Evolutionary conservation across 768 basidiomycete genomes (phyloP).

Genomic region (Suillus paluster): DNA sequence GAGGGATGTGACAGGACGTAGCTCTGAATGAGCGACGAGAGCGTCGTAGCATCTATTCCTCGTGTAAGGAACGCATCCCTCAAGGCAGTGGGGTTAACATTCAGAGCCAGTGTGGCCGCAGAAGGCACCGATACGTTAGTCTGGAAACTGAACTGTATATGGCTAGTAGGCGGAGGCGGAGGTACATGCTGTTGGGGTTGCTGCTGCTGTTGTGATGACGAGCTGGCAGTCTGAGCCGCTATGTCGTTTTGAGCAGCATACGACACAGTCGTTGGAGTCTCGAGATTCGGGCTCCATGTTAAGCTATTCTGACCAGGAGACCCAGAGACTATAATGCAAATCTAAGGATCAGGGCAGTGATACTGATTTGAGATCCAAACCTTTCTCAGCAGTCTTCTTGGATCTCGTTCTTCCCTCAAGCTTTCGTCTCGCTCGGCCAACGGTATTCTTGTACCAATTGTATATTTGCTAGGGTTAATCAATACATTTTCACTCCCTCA

Average conservation of each 20-base stretch:
- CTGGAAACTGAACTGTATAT: slow-evolving; percentile 51
- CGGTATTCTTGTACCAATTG: slow-evolving; percentile 70
- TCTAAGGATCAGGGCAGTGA: slow-evolving; percentile 8
- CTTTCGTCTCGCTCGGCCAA: slow-evolving; percentile 62
- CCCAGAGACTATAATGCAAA: slow-evolving; percentile 17
- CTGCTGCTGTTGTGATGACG: slow-evolving; percentile 34
- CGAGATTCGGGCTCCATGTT: slow-evolving; percentile 43
- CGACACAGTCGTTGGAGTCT: slow-evolving; percentile 42
- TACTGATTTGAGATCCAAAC: slow-evolving; percentile 31
- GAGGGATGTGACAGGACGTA: slow-evolving; percentile 54
- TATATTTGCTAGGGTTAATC: slow-evolving; percentile 8
- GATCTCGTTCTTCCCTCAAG: slow-evolving; percentile 58
- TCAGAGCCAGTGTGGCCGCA: slow-evolving; percentile 28
- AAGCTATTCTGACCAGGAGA: slow-evolving; percentile 29
- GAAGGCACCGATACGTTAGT: slow-evolving; percentile 49
- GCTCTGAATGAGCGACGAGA: slow-evolving; percentile 58
- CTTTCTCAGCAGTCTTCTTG: slow-evolving; percentile 55
- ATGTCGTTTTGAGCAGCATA: slow-evolving; percentile 37
- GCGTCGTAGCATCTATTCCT: slow-evolving; percentile 49
- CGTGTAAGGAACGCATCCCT: slow-evolving; percentile 38
- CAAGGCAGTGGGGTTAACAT: slow-evolving; percentile 31
- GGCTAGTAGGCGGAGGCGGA: slow-evolving; percentile 28
- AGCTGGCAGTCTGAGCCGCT: slow-evolving; percentile 27
- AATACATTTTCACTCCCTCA: slow-evolving; percentile 2
- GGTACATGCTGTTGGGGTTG: slow-evolving; percentile 30